Evolutionary conservation across 2,329 filamentous ascomycete genomes (phyloP).

Genomic region (Knufia petricola): DNA sequence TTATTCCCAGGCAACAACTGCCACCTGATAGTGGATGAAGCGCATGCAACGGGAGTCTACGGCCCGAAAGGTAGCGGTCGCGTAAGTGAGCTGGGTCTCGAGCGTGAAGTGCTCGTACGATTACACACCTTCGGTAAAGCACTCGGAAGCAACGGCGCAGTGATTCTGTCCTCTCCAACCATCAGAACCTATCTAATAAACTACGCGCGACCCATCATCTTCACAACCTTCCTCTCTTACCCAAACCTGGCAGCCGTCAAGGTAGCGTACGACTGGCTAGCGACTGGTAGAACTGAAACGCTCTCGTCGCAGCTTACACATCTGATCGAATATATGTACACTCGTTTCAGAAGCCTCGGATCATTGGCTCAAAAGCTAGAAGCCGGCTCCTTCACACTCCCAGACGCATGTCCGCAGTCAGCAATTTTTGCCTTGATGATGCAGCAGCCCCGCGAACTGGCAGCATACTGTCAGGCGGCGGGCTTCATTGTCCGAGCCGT

Average conservation of each 20-base stretch:
- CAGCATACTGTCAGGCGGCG: constrained; percentile 48
- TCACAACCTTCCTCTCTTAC: constrained; percentile 60
- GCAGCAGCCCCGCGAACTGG: constrained; percentile 47
- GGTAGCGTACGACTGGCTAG: constrained; percentile 49
- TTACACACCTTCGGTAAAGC: constrained; percentile 48
- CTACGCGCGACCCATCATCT: constrained; percentile 65
- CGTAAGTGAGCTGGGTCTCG: constrained; percentile 41
- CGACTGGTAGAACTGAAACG: constrained; percentile 38
- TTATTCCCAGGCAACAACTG: constrained; percentile 48
- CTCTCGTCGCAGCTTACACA: constrained; percentile 30
- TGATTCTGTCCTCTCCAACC: constrained; percentile 52
- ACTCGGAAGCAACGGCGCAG: constrained; percentile 52
- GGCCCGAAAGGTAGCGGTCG: constrained; percentile 42
- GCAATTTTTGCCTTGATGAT: constrained; percentile 59
- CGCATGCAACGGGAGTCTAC: constrained; percentile 44
- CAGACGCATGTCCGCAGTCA: constrained; percentile 37
- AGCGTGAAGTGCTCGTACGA: constrained; percentile 41
- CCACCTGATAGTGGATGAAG: constrained; percentile 48
- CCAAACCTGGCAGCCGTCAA: constrained; percentile 51
- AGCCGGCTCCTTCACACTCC: constrained; percentile 27
- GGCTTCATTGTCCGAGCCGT: constrained; percentile 57
- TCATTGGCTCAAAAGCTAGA: constrained; percentile 11
- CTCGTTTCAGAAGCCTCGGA: constrained; percentile 34
- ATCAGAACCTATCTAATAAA: constrained; percentile 61
- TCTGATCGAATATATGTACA: constrained; percentile 39